A percentile compares a stretch with the other conserved stretches of the same genome.
phyloP scores from a whole-genome alignment of 305 asterid species.

The Solanum hybrid region DNA sequence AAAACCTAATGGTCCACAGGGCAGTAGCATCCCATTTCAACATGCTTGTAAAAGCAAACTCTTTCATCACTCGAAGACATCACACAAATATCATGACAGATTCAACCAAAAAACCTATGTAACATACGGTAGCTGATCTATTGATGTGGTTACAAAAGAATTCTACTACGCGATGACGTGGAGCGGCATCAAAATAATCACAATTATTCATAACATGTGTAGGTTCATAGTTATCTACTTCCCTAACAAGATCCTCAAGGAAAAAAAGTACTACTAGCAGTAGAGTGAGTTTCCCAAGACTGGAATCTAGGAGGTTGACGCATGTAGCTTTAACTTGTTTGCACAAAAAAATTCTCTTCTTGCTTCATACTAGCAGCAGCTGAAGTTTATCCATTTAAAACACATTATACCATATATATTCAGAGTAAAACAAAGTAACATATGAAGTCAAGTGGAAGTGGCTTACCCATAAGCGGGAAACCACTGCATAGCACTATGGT shows the following conservation, averaged over 20 bases:
- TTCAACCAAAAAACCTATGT: neutral
- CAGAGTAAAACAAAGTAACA: neutral
- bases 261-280: neutral
- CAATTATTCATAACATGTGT: neutral
- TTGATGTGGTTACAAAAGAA: neutral
- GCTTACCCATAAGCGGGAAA: conserved; percentile 89
- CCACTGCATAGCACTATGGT: conserved; percentile 95
- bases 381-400: neutral
- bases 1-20: neutral
- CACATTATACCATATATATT: neutral
- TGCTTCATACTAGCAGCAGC: neutral
- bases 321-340: neutral
- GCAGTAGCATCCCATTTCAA: neutral
- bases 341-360: neutral
- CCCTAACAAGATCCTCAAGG: neutral
- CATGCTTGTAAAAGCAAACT: neutral
- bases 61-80: neutral
- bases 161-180: neutral
- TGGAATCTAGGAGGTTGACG: neutral
- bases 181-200: neutral
- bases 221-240: neutral
- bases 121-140: neutral
- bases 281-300: neutral
- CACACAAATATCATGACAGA: neutral
- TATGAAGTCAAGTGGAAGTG: neutral